phyloP scores from a whole-genome alignment of 148 eudicot species.

The Mesembryanthemum crystallinum region DNA sequence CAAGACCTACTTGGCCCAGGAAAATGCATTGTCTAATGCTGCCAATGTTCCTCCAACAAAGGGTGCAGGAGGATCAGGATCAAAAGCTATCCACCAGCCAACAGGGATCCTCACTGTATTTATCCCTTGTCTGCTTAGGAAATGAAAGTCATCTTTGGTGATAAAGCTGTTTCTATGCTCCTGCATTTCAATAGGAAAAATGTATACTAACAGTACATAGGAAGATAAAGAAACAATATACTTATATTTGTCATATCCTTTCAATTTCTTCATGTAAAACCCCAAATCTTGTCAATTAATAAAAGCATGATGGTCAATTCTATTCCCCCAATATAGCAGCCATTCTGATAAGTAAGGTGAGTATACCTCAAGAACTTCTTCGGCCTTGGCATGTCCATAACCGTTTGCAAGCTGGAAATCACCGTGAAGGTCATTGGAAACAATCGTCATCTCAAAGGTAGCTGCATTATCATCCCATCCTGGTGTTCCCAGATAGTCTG shows the following conservation, averaged over 20 bases:
- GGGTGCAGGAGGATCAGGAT: slow-evolving; percentile 80
- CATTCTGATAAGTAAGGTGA: too few species aligned
- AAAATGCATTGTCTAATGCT: slow-evolving; percentile 76
- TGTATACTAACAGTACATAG: too few species aligned
- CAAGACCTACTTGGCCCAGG: slow-evolving; percentile 78
- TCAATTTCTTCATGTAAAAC: too few species aligned
- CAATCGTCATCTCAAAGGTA: slow-evolving; percentile 68
- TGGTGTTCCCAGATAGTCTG: slow-evolving; percentile 68
- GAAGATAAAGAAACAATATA: too few species aligned
- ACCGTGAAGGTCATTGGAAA: slow-evolving; percentile 61
- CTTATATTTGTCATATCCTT: too few species aligned
- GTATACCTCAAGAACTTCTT: slow-evolving; percentile 55
- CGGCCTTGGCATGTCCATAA: slow-evolving; percentile 59
- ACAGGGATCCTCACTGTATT: slow-evolving; percentile 88
- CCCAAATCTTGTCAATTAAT: too few species aligned
- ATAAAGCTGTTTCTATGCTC: too few species aligned
- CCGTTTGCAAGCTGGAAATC: slow-evolving; percentile 84
- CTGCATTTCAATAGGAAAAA: too few species aligned
- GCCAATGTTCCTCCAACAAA: slow-evolving; percentile 64
- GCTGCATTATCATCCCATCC: slow-evolving; percentile 91
- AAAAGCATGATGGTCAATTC: too few species aligned
- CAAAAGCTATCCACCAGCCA: slow-evolving; percentile 94
- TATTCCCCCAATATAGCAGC: too few species aligned
- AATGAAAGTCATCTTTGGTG: slow-evolving; percentile 59
- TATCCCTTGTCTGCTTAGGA: slow-evolving; percentile 56